A percentile compares a stretch with the other conserved stretches of the same genome.
These are phyloP conservation scores for Thalassiosira profunda DNA, from an alignment of 108 stramenopile species.

Conservation along the genomic window DNA sequence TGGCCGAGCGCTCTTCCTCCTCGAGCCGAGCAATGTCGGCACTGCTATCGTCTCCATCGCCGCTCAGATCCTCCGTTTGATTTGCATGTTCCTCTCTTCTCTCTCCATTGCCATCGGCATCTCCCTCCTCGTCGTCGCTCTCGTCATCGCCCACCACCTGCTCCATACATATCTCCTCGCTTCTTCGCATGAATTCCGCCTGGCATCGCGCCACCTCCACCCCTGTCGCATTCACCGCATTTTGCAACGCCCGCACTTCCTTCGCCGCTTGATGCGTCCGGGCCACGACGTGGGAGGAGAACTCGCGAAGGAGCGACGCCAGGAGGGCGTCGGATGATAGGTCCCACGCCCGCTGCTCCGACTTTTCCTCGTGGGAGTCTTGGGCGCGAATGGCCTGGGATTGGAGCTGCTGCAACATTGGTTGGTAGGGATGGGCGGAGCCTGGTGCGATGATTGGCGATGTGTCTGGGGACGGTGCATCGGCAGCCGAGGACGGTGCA, in stretches of 20 bases:
- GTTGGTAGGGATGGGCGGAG: background rate
- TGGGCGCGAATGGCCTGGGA: background rate
- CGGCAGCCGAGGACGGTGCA: no score
- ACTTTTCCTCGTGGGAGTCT: background rate
- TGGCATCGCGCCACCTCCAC: slow-evolving; percentile 14
- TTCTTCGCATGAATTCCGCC: slow-evolving; percentile 7
- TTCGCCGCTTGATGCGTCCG: slow-evolving; percentile 19
- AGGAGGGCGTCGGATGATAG: slow-evolving; percentile 32
- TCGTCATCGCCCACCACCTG: slow-evolving; percentile 27
- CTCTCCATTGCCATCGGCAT: background rate
- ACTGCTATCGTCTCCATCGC: slow-evolving; percentile 12
- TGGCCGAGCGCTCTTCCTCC: slow-evolving; percentile 27
- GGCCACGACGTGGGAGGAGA: slow-evolving; percentile 10
- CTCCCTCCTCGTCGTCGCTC: background rate
- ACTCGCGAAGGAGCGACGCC: slow-evolving; percentile 27
- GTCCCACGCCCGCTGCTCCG: slow-evolving; percentile 24
- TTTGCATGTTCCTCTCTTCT: background rate
- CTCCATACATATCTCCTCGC: slow-evolving; percentile 14
- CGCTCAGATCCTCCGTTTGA: background rate
- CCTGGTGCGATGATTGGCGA: background rate
- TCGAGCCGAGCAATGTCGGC: slow-evolving; percentile 31
- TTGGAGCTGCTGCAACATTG: slow-evolving; percentile 18
- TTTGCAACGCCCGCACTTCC: slow-evolving; percentile 13
- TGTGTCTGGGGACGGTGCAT: background rate
- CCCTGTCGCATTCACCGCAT: slow-evolving; percentile 13